These are phyloP conservation scores for Sechiopsis laciniata DNA, from an alignment of 306 rosid genomes.

Conservation along the genomic window DNA sequence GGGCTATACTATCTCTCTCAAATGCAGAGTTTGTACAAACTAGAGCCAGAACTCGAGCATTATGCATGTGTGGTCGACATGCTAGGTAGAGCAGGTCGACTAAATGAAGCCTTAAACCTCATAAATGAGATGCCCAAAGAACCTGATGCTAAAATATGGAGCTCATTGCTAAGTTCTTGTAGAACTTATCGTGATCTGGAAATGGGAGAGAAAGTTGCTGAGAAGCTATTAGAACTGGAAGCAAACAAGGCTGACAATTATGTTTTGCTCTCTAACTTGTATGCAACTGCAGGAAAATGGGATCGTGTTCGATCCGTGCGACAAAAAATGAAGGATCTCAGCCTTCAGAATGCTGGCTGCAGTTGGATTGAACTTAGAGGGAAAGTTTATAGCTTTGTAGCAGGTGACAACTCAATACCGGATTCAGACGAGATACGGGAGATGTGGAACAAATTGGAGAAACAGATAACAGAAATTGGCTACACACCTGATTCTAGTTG, in stretches of 20 bases:
- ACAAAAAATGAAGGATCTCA: conserved; percentile 58
- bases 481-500: conserved; percentile 60
- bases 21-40: conserved; percentile 48
- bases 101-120: conserved; percentile 58
- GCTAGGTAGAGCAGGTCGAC: conserved; percentile 64
- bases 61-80: conserved; percentile 76
- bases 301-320: conserved; percentile 54
- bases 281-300: conserved; percentile 70
- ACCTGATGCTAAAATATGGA: conserved; percentile 76
- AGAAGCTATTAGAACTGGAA: conserved; percentile 46
- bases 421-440: conserved; percentile 35
- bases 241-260: conserved; percentile 58
- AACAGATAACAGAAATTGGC: conserved; percentile 54
- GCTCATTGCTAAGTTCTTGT: conserved; percentile 78
- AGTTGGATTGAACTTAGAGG: conserved; percentile 86
- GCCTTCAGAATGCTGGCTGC: conserved; percentile 60
- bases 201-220: conserved; percentile 47
- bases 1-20: conserved; percentile 50
- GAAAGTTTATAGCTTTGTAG: conserved; percentile 56
- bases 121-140: conserved; percentile 51
- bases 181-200: conserved; percentile 49
- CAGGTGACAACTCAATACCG: conserved; percentile 36
- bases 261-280: conserved; percentile 62
- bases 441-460: conserved; percentile 60
- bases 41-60: conserved; percentile 64